phyloP scores from a whole-genome alignment of 148 eudicot genomes.

The Spergularia bocconei region DNA sequence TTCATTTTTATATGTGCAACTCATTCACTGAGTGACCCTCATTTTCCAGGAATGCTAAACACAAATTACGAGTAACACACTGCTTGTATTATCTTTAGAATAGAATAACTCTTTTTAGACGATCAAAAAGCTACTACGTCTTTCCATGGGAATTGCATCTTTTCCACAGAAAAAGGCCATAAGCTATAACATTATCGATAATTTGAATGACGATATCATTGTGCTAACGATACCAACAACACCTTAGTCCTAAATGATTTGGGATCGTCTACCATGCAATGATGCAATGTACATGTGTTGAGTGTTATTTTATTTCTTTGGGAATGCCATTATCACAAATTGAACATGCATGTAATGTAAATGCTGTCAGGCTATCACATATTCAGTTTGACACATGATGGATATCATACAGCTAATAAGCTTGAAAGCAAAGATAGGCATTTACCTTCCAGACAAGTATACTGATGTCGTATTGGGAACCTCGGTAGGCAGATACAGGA shows the following conservation, averaged over 20 bases:
- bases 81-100: slow-evolving; percentile 5
- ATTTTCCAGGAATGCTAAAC: neutral
- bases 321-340: neutral
- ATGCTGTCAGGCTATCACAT: too few species aligned
- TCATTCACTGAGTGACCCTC: neutral
- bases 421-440: slow-evolving; percentile 19
- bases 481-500: slow-evolving; percentile 74
- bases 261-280: slow-evolving; percentile 2
- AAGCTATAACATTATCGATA: slow-evolving; percentile 2
- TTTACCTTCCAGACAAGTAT: slow-evolving; percentile 98
- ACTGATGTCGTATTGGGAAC: slow-evolving; percentile 92
- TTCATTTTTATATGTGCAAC: neutral
- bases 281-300: too few species aligned
- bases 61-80: too few species aligned
- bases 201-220: neutral
- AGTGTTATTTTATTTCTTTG: too few species aligned
- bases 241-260: too few species aligned
- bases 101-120: slow-evolving; percentile 23
- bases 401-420: slow-evolving; percentile 8
- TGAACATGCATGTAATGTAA: neutral
- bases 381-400: too few species aligned
- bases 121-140: slow-evolving; percentile 20
- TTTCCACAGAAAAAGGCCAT: slow-evolving; percentile 21
- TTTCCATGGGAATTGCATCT: slow-evolving; percentile 22
- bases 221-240: too few species aligned